Evolutionary conservation across 148 eudicot genomes (phyloP).

Genomic region (Vaccinium corymbosum): DNA sequence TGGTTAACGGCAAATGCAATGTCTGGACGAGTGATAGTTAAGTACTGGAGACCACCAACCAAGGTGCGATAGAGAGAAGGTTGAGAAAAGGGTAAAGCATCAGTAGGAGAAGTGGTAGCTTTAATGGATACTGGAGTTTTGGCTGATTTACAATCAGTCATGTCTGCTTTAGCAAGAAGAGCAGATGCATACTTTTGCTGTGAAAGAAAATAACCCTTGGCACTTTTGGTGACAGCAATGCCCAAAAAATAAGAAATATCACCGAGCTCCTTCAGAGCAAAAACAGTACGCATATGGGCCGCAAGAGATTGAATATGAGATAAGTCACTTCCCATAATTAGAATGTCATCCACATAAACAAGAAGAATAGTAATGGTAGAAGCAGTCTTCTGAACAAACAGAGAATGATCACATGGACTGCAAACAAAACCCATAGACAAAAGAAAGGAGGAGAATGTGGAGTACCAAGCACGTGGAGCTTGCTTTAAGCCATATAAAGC

Average conservation of each 20-base stretch:
- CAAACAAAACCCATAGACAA: not conserved
- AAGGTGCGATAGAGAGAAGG: not conserved
- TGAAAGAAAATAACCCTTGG: not conserved
- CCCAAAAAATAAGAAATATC: not conserved
- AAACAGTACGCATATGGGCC: not conserved
- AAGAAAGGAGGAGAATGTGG: not conserved
- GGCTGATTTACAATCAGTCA: not conserved
- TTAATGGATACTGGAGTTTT: not conserved
- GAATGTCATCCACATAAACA: not conserved
- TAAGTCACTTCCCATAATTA: not conserved
- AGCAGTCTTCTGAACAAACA: not conserved
- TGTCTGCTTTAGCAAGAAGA: not conserved
- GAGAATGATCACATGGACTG: not conserved
- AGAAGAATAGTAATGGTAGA: not conserved
- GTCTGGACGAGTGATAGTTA: not conserved
- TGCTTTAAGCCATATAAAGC: not conserved
- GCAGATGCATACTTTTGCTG: not conserved
- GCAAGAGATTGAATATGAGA: not conserved
- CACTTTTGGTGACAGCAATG: not conserved
- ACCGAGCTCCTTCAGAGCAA: not conserved
- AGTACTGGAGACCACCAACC: not conserved
- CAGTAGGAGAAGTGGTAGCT: not conserved
- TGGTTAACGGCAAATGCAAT: not conserved
- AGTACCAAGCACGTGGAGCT: not conserved
- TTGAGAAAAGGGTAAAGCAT: not conserved